Percentiles rank a stretch among this genome's conserved stretches.
phyloP scores from a whole-genome alignment of 164 flowering plant species.

The Tetracentron sinense region DNA sequence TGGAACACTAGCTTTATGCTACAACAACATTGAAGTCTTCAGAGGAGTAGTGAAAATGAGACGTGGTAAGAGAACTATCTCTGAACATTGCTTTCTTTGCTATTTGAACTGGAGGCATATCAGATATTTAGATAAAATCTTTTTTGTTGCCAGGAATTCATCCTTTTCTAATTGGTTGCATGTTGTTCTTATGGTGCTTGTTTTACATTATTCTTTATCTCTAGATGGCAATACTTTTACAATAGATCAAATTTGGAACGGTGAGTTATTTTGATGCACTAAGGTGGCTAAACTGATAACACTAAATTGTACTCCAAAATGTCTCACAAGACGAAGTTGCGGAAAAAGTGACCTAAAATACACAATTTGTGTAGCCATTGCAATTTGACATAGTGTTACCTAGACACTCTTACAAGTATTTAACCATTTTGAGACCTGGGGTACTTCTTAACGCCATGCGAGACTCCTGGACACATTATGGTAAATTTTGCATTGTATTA shows the following conservation, averaged over 20 bases:
- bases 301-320: neutral
- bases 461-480: too few relatives aligned
- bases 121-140: neutral
- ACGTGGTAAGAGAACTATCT: slow-evolving; percentile 61
- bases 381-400: too few relatives aligned
- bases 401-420: too few relatives aligned
- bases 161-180: neutral
- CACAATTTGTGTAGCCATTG: too few relatives aligned
- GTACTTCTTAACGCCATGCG: too few relatives aligned
- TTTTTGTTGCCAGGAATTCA: neutral
- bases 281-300: neutral
- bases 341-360: neutral
- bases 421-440: too few relatives aligned
- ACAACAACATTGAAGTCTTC: slow-evolving; percentile 84
- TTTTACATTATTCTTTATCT: neutral
- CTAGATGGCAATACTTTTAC: neutral
- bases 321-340: neutral
- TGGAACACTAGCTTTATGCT: slow-evolving; percentile 93
- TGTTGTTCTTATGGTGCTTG: neutral
- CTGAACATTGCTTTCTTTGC: neutral
- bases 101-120: neutral
- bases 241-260: neutral
- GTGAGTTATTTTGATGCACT: neutral
- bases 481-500: neutral
- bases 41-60: slow-evolving; percentile 96